Base-by-base conservation (phyloP, 768 basidiomycete genomes). In the Rhizopogon sp. region DNA sequence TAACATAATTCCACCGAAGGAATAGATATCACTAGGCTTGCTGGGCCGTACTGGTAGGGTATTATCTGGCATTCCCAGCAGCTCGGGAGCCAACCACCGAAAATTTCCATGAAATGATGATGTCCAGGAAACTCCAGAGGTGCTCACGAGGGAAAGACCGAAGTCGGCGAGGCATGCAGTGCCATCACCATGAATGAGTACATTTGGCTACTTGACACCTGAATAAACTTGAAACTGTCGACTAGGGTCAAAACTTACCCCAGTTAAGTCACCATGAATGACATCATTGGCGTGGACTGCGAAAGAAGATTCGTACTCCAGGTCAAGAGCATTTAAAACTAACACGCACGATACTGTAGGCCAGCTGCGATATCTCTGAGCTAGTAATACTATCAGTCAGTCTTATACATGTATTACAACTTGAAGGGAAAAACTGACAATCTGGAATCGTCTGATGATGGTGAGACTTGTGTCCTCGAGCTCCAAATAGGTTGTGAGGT, bases 121-220 rank as follows among this genome's bases (percentile, higher is more conserved):
- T 25, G 22, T 25, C 22, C 22, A 25, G 22, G 22, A 25, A 25
- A 25, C 22, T 3, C 22, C 22, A 25, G 22, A 25, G 3, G 22
- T 25, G 22, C 22, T 25, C 22, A 25, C 22, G 22, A 25, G 22
- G 22, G 22, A 25, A 25, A 25, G 22, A 25, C 22, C 22, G 3
- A 25, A 25, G 22, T 25, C 22, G 22, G 22, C 22, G 22, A 25
- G 22, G 22, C 22, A 25, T 25, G 22, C 78, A 33, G 72, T 71
- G 20, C 73, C 72, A 16, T 73, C 64, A 43, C 66, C 66, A 53
- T 75, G 65, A 35, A 81, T 69, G 5, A 81, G 71, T 43, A 81
- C 66, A 51, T 81, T 81, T 0, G 77, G 70, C 77, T 69, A 33
- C n/a, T 8, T 31, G 13, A 31, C 14, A 1, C 11, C n/a, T 20